A percentile compares a stretch with the other conserved stretches of the same genome.
Conservation (phyloP, 2,329 filamentous ascomycete genomes). For the Stromatinia cepivora region DNA sequence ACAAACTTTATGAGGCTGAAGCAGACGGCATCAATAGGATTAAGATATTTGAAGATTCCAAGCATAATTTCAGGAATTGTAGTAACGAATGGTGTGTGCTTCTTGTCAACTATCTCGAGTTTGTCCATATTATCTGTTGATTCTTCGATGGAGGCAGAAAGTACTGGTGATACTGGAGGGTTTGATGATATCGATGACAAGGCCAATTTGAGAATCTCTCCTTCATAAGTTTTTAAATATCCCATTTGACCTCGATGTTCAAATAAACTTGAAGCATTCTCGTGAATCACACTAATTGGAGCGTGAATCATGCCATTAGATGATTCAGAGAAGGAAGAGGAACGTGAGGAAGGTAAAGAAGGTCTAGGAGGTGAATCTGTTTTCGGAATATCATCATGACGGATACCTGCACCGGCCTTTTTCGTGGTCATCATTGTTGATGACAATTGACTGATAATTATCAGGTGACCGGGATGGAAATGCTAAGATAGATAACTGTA, state of each 20-base stretch:
- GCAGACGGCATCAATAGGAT: conserved; percentile 32
- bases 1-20: conserved; percentile 32
- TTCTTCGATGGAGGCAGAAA: background rate
- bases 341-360: background rate
- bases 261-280: background rate
- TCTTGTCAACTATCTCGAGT: background rate
- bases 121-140: background rate
- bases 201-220: background rate
- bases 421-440: background rate
- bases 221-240: conserved; percentile 11
- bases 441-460: background rate
- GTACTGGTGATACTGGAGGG: background rate
- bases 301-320: background rate
- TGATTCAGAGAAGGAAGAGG: background rate
- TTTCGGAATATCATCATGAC: background rate
- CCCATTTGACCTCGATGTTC: background rate
- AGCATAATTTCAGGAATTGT: conserved; percentile 30
- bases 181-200: background rate
- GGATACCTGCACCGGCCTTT: background rate
- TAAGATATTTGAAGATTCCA: conserved; percentile 29
- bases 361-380: background rate
- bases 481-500: background rate
- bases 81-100: conserved; percentile 16
- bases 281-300: conserved; percentile 4
- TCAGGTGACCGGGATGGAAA: background rate